Conservation (phyloP, 2,329 filamentous ascomycete species). For the Drechslerella stenobrocha region DNA sequence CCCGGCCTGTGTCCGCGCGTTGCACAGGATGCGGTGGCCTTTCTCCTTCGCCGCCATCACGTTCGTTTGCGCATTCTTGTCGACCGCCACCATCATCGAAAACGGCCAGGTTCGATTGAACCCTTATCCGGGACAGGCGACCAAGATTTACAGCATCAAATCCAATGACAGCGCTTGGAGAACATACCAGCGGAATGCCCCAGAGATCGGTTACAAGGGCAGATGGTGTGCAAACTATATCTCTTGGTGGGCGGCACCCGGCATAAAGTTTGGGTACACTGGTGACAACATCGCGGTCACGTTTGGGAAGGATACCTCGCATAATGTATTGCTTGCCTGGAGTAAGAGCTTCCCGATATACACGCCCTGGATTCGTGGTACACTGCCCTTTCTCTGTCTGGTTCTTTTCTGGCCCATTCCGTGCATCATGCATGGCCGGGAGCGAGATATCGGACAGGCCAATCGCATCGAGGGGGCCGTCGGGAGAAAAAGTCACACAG, state of each 20-base stretch:
- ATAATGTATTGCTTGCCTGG: constrained; percentile 60
- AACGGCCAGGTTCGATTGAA: constrained; percentile 36
- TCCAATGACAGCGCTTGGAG: constrained; percentile 55
- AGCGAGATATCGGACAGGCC: too few relatives aligned
- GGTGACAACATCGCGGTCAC: constrained; percentile 57
- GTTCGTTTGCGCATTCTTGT: constrained; percentile 25
- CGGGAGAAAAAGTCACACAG: too few relatives aligned
- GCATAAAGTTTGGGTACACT: constrained; percentile 63
- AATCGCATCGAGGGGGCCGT: too few relatives aligned
- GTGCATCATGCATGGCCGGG: too few relatives aligned
- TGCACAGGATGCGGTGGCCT: constrained; percentile 19
- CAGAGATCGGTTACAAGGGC: constrained; percentile 66
- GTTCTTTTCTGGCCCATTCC: too few relatives aligned
- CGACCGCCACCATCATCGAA: constrained; percentile 28
- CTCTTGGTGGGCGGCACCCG: constrained; percentile 65
- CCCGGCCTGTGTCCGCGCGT: too few relatives aligned
- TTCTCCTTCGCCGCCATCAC: neutral
- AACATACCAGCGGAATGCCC: constrained; percentile 60
- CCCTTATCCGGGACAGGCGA: constrained; percentile 37
- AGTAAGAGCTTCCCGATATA: constrained; percentile 51
- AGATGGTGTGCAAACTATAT: constrained; percentile 66
- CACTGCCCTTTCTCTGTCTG: too few relatives aligned
- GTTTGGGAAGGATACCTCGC: constrained; percentile 36
- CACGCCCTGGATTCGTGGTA: too few relatives aligned
- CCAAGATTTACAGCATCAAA: constrained; percentile 22